Evolutionary conservation across 176 grass and related monocot species (phyloP), one percentile per base, ranked within the genome.

Genomic region (Typha latifolia): DNA sequence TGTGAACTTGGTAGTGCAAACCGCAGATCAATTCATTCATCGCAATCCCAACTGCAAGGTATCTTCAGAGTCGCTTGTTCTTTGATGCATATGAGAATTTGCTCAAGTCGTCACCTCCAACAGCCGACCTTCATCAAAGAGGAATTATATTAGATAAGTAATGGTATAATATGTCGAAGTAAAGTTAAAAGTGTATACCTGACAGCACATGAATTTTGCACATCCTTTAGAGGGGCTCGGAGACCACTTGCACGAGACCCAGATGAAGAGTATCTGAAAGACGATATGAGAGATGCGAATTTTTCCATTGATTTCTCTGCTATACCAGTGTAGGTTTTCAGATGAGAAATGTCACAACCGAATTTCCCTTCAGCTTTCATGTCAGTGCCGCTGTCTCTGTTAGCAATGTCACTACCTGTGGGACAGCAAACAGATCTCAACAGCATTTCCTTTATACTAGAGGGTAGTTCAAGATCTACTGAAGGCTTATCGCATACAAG

Each of bases 261-360:
- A 24, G 82, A 75, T 75, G 49, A 51, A 56, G 78, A 70, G 64
- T 89, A 96, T 81, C 82, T 88, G 76, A 86, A 96, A 74, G 88
- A 85, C 43, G 92, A 89, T 79, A 96, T 78, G 55, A 91, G 64
- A 3, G 80, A 70, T 14, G 78, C 80, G 72, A 91, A 91, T 14
- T 82, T 89, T 27, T 96, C 93, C 88, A 96, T 86, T 49, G 93
- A 96, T 84, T 91, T 96, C 77, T 91, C 82, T 13, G 93, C 93
- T 77, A 96, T 88, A 72, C 77, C 82, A 49, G 55, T 79, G 66
- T 96, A 96, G 52, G 57, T 78, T 69, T 84, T 82, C 62, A 96
- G 79, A 79, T 96, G 93, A 15, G 93, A 86, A 73, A 96, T 68
- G 64, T 89, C 70, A 72, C 88, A 96, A 66, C 93, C 88, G 49